Evolutionary conservation across 2,329 filamentous ascomycete species (phyloP).

Genomic region (Stachybotrys elegans): DNA sequence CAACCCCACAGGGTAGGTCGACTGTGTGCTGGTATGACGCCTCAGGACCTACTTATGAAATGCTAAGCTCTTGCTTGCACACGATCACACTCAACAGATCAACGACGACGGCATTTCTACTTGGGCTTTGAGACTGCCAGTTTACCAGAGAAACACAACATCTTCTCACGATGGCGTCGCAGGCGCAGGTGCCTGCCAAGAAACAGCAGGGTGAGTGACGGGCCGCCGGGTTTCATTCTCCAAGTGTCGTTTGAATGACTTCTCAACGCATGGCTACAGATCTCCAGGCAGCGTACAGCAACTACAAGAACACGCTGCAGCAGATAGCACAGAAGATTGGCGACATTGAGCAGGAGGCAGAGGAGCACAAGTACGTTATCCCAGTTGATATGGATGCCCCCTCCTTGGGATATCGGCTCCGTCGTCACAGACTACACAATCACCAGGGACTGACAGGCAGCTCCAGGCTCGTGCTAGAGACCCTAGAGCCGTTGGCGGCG

Average conservation of each 20-base stretch:
- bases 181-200: conserved; percentile 49
- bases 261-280: conserved; percentile 43
- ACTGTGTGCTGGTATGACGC: no score
- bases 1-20: no score
- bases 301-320: conserved; percentile 75
- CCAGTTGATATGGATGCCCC: not conserved
- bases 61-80: no score
- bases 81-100: no score
- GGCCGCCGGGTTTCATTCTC: not conserved
- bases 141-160: no score
- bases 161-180: conserved; percentile 37
- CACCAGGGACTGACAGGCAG: conserved; percentile 14
- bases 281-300: conserved; percentile 73
- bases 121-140: no score
- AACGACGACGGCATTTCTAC: no score
- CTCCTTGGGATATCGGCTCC: not conserved
- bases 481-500: conserved; percentile 71
- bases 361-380: conserved; percentile 89
- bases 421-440: no score
- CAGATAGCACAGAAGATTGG: conserved; percentile 95
- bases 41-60: no score
- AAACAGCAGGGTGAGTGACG: conserved; percentile 64
- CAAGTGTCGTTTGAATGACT: conserved; percentile 8
- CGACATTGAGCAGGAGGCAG: conserved; percentile 93
- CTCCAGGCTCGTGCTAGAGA: conserved; percentile 84